phyloP scores from a whole-genome alignment of 2,329 filamentous ascomycete genomes.

The Cercospora sp. region DNA sequence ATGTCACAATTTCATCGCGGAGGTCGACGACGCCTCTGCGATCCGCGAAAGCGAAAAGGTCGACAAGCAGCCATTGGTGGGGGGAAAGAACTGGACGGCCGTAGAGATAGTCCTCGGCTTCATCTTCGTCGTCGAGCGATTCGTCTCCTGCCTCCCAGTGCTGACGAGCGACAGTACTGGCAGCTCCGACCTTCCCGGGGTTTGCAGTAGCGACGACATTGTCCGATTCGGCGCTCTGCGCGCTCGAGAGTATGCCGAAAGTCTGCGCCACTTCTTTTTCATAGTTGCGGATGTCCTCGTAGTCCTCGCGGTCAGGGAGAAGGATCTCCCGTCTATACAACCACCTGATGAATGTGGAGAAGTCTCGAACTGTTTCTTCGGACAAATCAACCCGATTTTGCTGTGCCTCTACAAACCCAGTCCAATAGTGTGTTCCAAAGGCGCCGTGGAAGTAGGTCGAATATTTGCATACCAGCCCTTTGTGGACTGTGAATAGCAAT shows the following conservation, averaged over 20 bases:
- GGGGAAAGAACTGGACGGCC: background rate
- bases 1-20: background rate
- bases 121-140: background rate
- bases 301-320: no score
- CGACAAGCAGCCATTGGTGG: background rate
- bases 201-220: no score
- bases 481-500: background rate
- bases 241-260: no score
- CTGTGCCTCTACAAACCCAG: background rate
- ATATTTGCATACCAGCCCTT: background rate
- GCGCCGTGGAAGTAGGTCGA: background rate
- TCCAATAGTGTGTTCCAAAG: background rate
- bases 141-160: no score
- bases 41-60: slow-evolving; percentile 7
- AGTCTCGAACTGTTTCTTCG: background rate
- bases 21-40: background rate
- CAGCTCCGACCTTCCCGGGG: no score
- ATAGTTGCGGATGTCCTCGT: no score
- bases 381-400: background rate
- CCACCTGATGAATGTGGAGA: background rate
- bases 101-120: background rate
- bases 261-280: no score
- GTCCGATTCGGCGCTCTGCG: no score
- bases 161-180: no score
- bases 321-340: background rate